A percentile compares a stretch with the other conserved stretches of the same genome.
These are phyloP conservation scores for Ascochyta koolunga DNA, from an alignment of 2,329 filamentous ascomycete genomes.

Conservation along the genomic window DNA sequence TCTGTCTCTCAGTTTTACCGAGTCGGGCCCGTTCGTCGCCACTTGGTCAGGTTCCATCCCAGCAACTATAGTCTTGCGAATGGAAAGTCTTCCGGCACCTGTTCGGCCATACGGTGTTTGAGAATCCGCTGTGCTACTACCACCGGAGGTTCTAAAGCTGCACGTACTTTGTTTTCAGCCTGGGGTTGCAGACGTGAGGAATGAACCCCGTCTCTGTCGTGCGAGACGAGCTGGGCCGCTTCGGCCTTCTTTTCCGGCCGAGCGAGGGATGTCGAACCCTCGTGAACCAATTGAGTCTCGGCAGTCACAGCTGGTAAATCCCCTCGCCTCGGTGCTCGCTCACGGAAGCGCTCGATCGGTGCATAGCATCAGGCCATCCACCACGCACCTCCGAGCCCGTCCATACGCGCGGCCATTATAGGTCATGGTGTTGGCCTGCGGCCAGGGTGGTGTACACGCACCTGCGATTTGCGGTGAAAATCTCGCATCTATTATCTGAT, in stretches of 20 bases:
- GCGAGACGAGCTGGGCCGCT: not conserved
- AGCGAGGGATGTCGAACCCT: too few relatives aligned
- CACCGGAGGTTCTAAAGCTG: slow-evolving; percentile 2
- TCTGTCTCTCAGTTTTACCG: not conserved
- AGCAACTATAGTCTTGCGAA: too few relatives aligned
- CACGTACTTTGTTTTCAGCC: not conserved
- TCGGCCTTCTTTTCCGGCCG: not conserved
- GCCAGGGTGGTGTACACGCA: not conserved
- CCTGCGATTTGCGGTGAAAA: not conserved
- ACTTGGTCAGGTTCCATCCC: not conserved
- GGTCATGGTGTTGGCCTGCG: not conserved
- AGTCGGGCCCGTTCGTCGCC: not conserved
- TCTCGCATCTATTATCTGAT: not conserved
- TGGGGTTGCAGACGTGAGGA: not conserved
- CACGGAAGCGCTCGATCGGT: not conserved
- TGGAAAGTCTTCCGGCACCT: not conserved
- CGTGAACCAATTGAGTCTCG: too few relatives aligned
- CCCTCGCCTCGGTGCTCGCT: not conserved
- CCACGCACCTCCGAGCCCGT: not conserved
- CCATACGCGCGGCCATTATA: not conserved
- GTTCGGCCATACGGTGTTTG: not conserved
- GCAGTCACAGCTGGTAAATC: not conserved
- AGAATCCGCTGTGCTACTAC: not conserved
- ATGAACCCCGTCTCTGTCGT: not conserved
- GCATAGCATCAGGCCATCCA: not conserved